These are phyloP conservation scores for Fistulifera pelliculosa DNA, from an alignment of 108 stramenopile species.

Conservation along the genomic window DNA sequence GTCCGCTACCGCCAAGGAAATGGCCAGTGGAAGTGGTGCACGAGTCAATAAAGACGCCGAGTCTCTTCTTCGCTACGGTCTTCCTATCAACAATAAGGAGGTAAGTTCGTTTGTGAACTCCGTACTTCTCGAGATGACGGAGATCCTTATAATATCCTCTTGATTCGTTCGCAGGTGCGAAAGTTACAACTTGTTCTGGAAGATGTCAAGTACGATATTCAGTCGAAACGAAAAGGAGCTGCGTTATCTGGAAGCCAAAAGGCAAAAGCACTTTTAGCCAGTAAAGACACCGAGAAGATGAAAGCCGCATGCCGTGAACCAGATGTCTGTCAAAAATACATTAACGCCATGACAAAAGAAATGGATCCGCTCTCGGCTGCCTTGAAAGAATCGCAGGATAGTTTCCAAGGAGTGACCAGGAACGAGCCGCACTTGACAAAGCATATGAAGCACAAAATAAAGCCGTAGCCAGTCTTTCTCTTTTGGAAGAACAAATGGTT, in stretches of 20 bases:
- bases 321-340: conserved; percentile 28
- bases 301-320: conserved; percentile 54
- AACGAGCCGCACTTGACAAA: conserved; percentile 70
- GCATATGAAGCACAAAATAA: conserved; percentile 68
- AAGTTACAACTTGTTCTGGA: conserved; percentile 77
- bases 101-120: conserved; percentile 25
- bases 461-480: conserved; percentile 48
- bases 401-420: conserved; percentile 74
- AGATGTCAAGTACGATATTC: conserved; percentile 63
- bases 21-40: conserved; percentile 75
- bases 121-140: too few species aligned
- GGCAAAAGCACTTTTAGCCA: conserved; percentile 32
- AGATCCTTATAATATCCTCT: too few species aligned
- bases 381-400: conserved; percentile 47
- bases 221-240: conserved; percentile 73
- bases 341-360: conserved; percentile 36
- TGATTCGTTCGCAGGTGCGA: conserved; percentile 57
- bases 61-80: conserved; percentile 76
- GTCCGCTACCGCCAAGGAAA: conserved; percentile 54
- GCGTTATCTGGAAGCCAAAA: conserved; percentile 80
- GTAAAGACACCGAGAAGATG: conserved; percentile 56
- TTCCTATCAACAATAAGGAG: conserved; percentile 85
- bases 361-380: conserved; percentile 48
- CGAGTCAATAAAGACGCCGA: conserved; percentile 92
- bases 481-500: conserved; percentile 88